These are phyloP conservation scores for Neonectria punicea DNA, from an alignment of 2,329 filamentous ascomycete species.

Conservation along the genomic window DNA sequence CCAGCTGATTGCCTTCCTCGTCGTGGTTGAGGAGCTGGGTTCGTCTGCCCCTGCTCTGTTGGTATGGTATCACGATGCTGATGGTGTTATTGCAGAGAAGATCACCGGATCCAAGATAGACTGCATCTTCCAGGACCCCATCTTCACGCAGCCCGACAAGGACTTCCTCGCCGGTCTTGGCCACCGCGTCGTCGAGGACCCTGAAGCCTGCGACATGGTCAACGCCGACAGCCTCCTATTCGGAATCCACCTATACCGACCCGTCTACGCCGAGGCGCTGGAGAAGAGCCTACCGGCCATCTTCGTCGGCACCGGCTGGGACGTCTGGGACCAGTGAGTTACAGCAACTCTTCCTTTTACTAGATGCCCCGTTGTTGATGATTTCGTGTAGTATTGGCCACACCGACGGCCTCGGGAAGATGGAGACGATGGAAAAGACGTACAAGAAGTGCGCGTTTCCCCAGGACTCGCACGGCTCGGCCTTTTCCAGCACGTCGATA, in stretches of 20 bases:
- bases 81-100: slow-evolving; percentile 31
- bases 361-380: background rate
- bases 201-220: slow-evolving; percentile 63
- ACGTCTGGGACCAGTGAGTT: slow-evolving; percentile 62
- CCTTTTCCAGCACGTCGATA: slow-evolving; percentile 42
- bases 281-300: slow-evolving; percentile 58
- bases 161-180: slow-evolving; percentile 65
- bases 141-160: slow-evolving; percentile 60
- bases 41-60: slow-evolving; percentile 16
- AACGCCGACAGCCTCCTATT: slow-evolving; percentile 64
- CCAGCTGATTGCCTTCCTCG: slow-evolving; percentile 64
- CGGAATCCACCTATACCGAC: slow-evolving; percentile 69
- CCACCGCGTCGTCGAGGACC: slow-evolving; percentile 62
- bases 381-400: slow-evolving; percentile 5
- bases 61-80: background rate
- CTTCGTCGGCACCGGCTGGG: slow-evolving; percentile 67
- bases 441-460: slow-evolving; percentile 37
- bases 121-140: slow-evolving; percentile 65
- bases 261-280: slow-evolving; percentile 64
- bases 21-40: slow-evolving; percentile 59
- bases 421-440: slow-evolving; percentile 37
- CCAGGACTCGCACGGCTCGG: slow-evolving; percentile 29
- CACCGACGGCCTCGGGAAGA: slow-evolving; percentile 32
- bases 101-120: slow-evolving; percentile 46
- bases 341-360: background rate